Percentiles rank a stretch among this genome's conserved stretches.
Evolutionary conservation across 2,329 filamentous ascomycete species (phyloP).

Genomic region (Myriosclerotinia scirpicola): DNA sequence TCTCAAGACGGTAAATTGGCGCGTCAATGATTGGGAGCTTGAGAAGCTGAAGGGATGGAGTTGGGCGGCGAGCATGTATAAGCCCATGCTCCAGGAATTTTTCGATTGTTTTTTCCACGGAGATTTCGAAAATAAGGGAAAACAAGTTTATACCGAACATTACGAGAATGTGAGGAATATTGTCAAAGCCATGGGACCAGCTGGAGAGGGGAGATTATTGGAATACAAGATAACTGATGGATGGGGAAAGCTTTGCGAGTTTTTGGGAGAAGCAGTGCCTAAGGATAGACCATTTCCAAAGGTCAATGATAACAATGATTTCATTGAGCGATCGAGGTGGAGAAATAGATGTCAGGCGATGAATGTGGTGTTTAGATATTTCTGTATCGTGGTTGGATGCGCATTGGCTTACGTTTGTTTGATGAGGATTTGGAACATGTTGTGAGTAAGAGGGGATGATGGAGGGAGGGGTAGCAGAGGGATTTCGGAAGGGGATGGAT

Average conservation of each 20-base stretch:
- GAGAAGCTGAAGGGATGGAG: slow-evolving; percentile 17
- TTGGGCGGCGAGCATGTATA: slow-evolving; percentile 23
- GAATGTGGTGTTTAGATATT: slow-evolving; percentile 19
- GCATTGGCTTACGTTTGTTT: slow-evolving; percentile 8
- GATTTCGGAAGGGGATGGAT: background rate
- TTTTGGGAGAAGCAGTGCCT: slow-evolving; percentile 29
- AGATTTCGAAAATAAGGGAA: slow-evolving; percentile 19
- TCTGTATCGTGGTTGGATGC: slow-evolving; percentile 3
- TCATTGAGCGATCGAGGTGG: slow-evolving; percentile 21
- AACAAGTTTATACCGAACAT: slow-evolving; percentile 17
- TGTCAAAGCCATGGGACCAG: background rate
- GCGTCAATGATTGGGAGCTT: slow-evolving; percentile 19
- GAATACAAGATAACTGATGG: slow-evolving; percentile 29
- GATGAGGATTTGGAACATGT: slow-evolving; percentile 20
- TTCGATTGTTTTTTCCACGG: slow-evolving; percentile 21
- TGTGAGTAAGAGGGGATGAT: background rate
- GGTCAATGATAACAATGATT: slow-evolving; percentile 21
- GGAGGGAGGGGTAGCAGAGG: background rate
- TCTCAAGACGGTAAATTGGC: slow-evolving; percentile 22
- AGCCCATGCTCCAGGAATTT: slow-evolving; percentile 19
- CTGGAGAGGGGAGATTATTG: slow-evolving; percentile 18
- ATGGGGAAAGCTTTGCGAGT: slow-evolving; percentile 29
- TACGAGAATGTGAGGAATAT: slow-evolving; percentile 20
- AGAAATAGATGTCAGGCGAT: slow-evolving; percentile 21
- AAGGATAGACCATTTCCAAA: slow-evolving; percentile 19